These are phyloP conservation scores for Stephanodiscus minutulus DNA, from an alignment of 108 stramenopile genomes.

Conservation along the genomic window DNA sequence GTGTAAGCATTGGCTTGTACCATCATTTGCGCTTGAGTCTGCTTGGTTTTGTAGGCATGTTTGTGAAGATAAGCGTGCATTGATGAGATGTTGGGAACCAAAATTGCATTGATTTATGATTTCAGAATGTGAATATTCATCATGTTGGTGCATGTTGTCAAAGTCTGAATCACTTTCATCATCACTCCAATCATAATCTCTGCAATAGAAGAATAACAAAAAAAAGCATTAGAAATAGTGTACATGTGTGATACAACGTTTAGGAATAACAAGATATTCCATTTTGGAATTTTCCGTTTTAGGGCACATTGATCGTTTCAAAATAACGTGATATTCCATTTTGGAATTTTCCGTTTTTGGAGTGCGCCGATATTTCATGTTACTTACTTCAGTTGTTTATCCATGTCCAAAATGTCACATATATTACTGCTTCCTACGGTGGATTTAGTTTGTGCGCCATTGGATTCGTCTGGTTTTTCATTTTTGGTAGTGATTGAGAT, in stretches of 20 bases:
- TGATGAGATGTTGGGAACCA: neutral
- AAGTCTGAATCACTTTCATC: neutral
- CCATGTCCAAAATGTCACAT: slow-evolving; percentile 6
- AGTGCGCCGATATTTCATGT: neutral
- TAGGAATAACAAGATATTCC: neutral
- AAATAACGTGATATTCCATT: neutral
- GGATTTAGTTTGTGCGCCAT: neutral
- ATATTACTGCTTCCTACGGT: neutral
- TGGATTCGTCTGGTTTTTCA: slow-evolving; percentile 1
- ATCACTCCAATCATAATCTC: neutral
- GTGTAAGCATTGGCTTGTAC: too few relatives aligned
- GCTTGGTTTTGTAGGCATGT: too few relatives aligned
- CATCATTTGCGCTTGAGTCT: too few relatives aligned
- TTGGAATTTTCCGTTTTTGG: neutral
- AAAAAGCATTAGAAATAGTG: neutral
- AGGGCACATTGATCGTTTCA: neutral
- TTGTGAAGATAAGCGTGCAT: neutral
- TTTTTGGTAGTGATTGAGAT: slow-evolving; percentile 5
- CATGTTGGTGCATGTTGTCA: neutral
- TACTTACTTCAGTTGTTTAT: slow-evolving; percentile 2
- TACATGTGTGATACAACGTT: neutral
- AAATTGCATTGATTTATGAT: slow-evolving; percentile 11
- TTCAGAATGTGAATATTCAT: slow-evolving; percentile 17
- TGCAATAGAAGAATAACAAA: neutral
- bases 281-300: neutral